Evolutionary conservation across 495 filamentous ascomycete species (phyloP), one percentile per base, ranked within the genome.

Genomic region (Durotheca rogersii): DNA sequence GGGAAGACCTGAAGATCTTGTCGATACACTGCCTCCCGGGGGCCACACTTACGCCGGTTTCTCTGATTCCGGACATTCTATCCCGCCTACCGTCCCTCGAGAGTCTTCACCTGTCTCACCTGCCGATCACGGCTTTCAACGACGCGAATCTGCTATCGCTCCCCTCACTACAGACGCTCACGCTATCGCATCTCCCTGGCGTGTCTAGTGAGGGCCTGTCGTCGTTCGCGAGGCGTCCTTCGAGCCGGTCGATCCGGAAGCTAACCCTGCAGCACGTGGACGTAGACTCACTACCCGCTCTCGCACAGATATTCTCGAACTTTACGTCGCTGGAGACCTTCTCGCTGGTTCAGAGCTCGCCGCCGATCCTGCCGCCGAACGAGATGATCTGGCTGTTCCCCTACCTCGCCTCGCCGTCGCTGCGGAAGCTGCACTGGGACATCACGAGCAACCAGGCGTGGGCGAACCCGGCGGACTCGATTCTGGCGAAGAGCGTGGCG

Each of bases 401-500:
- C 0, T 81, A 89, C 47, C 72, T 95, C 4, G 84, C 84, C 1
- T 91, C 84, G 0, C 64, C 68, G 1, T 81, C 75, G 14, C 76
- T 95, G 0, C 70, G 81, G 47, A 81, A 80, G 41, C 70, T 93
- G 10, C 88, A 93, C 68, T 93, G 91, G 91, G 88, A 95, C 58
- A 79, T 91, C 18, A 79, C 85, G 1, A 69, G 72, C 47, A 61
- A 72, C 10, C 64, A 70, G 5, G 51, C 65, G 9, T 53, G 61
- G 12, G 63, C 72, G 16, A 75, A 70, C 27, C 48, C 58, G 14
- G 86, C 89, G 7, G 89, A 89, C 48, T 74, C 69, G 4, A 81
- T 89, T 45, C 78, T 96, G 27, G 86, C 88, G 11, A 78, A 77
- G 50, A 85, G 84, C 39, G 91, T 96, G 42, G 67, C 74, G 2